Conservation (phyloP, 768 basidiomycete species). For the Dioszegia hungarica region DNA sequence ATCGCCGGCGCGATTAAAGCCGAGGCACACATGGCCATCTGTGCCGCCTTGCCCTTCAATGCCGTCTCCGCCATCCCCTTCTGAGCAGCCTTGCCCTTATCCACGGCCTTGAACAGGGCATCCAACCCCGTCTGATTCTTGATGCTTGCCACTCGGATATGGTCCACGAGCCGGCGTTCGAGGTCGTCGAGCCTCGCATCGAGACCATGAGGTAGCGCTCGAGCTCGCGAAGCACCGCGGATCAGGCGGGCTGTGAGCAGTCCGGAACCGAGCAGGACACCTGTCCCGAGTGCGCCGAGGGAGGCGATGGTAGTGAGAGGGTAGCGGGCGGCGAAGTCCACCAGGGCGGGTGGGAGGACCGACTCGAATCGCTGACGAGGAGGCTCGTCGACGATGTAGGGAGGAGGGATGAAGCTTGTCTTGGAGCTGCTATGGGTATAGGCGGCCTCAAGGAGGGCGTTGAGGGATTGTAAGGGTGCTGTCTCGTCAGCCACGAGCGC, state of each 20-base stretch:
- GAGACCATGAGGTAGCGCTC: background rate
- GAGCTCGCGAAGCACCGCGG: background rate
- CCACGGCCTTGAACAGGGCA: too few relatives aligned
- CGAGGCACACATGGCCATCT: background rate
- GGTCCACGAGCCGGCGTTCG: background rate
- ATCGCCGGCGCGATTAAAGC: background rate
- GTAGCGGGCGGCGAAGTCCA: conserved; percentile 4
- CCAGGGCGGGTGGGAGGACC: background rate
- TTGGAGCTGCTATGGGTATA: background rate
- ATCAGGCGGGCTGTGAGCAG: background rate
- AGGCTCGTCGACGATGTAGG: too few relatives aligned
- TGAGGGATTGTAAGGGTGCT: background rate
- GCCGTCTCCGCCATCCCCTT: too few relatives aligned
- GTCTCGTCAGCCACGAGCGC: background rate
- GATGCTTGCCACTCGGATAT: too few relatives aligned
- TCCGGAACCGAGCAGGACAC: background rate
- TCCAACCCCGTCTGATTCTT: too few relatives aligned
- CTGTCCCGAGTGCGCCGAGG: conserved; percentile 4
- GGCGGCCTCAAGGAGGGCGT: background rate
- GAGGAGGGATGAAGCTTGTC: too few relatives aligned
- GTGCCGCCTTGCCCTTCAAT: too few relatives aligned
- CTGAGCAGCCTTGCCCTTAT: too few relatives aligned
- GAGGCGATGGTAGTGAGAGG: conserved; percentile 12
- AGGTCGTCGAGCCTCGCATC: background rate
- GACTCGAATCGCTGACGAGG: background rate